Percentiles rank a stretch among this genome's conserved stretches.
phyloP scores from a whole-genome alignment of 257 asterid genomes.

The Solanum verrucosum region DNA sequence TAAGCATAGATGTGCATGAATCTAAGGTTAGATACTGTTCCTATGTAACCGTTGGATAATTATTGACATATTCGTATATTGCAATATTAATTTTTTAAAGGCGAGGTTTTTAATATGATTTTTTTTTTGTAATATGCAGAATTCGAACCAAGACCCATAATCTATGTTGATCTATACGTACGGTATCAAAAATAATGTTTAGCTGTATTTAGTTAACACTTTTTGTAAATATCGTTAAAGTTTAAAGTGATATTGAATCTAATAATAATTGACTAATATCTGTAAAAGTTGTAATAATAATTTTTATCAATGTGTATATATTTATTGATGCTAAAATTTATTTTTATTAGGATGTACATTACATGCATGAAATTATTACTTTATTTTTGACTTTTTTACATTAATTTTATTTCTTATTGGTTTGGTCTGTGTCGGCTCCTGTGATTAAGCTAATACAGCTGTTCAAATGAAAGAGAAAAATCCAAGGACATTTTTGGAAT shows the following conservation, averaged over 20 bases:
- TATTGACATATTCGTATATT: background rate
- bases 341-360: background rate
- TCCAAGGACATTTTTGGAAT: background rate
- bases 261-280: too few species aligned
- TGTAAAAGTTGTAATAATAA: fast-evolving
- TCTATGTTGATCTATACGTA: background rate
- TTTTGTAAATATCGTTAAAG: too few species aligned
- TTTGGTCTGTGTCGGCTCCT: background rate
- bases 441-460: background rate
- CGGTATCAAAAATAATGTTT: too few species aligned
- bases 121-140: background rate
- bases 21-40: conserved; percentile 14
- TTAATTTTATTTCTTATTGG: background rate
- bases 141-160: background rate
- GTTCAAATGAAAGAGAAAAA: background rate
- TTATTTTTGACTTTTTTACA: background rate
- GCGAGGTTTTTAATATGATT: fast-evolving
- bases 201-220: fast-evolving
- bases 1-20: background rate
- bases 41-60: background rate
- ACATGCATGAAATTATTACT: background rate
- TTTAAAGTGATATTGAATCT: fast-evolving
- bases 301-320: too few species aligned
- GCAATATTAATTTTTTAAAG: background rate
- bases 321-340: too few species aligned